Conservation (phyloP, 2,329 filamentous ascomycete species). For the Fusarium robinianum region DNA sequence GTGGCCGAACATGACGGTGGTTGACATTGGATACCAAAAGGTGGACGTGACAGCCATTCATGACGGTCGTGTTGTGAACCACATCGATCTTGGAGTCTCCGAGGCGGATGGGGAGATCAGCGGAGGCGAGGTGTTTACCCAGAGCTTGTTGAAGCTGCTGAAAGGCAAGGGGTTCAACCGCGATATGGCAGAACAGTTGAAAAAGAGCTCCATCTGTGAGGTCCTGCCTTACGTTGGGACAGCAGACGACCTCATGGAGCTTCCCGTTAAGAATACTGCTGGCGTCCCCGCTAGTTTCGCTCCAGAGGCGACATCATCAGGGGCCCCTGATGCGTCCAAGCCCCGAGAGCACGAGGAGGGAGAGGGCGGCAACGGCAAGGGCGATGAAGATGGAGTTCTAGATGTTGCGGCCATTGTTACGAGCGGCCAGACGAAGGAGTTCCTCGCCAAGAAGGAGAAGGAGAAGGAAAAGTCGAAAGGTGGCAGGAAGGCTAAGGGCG, state of each 20-base stretch:
- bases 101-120: slow-evolving; percentile 60
- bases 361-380: slow-evolving; percentile 48
- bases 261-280: slow-evolving; percentile 50
- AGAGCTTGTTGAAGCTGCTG: slow-evolving; percentile 70
- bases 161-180: slow-evolving; percentile 60
- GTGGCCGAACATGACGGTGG: slow-evolving; percentile 76
- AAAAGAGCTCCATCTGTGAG: slow-evolving; percentile 69
- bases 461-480: slow-evolving; percentile 73
- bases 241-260: slow-evolving; percentile 52
- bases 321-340: slow-evolving; percentile 45
- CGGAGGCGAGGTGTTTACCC: slow-evolving; percentile 87
- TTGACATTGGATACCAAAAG: slow-evolving; percentile 92
- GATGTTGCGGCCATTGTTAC: slow-evolving; percentile 86
- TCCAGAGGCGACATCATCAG: slow-evolving; percentile 38
- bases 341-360: slow-evolving; percentile 43
- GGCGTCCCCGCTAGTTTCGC: slow-evolving; percentile 35
- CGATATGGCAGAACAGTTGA: slow-evolving; percentile 73
- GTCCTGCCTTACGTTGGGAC: slow-evolving; percentile 62
- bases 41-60: slow-evolving; percentile 90
- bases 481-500: slow-evolving; percentile 52
- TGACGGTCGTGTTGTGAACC: slow-evolving; percentile 76
- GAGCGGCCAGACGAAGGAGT: slow-evolving; percentile 79
- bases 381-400: slow-evolving; percentile 72
- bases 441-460: slow-evolving; percentile 80
- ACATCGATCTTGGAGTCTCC: slow-evolving; percentile 62